Conservation (phyloP, 1,284 basidiomycete species). For the Lentinula novae-zelandiae region DNA sequence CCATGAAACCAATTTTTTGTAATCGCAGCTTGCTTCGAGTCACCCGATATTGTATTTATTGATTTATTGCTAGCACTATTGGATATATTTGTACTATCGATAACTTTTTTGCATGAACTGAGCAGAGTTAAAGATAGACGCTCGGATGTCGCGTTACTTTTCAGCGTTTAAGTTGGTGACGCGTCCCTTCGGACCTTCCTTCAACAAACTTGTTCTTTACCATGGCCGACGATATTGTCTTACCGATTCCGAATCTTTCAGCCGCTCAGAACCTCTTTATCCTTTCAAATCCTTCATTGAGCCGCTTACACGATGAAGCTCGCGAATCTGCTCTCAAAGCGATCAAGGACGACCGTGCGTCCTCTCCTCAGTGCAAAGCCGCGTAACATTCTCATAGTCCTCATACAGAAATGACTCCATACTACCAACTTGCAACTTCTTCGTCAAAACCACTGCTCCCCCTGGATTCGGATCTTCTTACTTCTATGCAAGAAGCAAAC, state of each 20-base stretch:
- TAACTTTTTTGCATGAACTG: background rate
- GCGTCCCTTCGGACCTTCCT: conserved; percentile 11
- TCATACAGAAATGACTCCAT: conserved; percentile 76
- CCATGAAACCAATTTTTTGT: background rate
- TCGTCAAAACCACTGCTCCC: conserved; percentile 35
- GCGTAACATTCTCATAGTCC: background rate
- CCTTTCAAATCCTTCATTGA: conserved; percentile 59
- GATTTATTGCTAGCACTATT: conserved; percentile 1
- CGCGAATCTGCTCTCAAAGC: conserved; percentile 67
- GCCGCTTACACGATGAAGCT: conserved; percentile 65
- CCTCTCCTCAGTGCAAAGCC: conserved; percentile 6
- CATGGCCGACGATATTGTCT: conserved; percentile 83
- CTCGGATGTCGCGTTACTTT: background rate
- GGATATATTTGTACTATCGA: background rate
- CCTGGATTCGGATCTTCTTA: conserved; percentile 59
- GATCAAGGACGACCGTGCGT: conserved; percentile 82
- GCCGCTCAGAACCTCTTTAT: conserved; percentile 79
- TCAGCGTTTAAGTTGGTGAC: conserved; percentile 9
- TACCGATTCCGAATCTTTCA: conserved; percentile 82
- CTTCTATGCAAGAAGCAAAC: conserved; percentile 75
- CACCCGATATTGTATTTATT: background rate
- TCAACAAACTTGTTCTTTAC: conserved; percentile 7
- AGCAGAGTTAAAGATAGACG: background rate
- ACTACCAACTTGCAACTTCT: conserved; percentile 58
- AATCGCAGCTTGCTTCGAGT: background rate